Conservation (phyloP, 768 basidiomycete species). For the Rhodotorula kratochvilovae region DNA sequence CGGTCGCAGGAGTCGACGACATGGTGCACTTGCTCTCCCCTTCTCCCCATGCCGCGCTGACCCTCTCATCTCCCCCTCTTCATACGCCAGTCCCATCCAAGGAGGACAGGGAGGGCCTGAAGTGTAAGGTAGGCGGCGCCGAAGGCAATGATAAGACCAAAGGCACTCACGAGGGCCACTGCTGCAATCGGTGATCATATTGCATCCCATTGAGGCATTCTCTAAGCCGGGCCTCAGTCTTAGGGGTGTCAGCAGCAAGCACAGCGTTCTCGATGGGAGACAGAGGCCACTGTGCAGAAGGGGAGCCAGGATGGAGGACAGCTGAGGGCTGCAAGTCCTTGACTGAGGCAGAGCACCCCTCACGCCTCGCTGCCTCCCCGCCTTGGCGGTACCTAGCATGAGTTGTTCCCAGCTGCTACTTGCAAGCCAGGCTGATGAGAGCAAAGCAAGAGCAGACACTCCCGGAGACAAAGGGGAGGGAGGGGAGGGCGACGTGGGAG, state of each 20-base stretch:
- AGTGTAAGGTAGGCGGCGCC: constrained; percentile 58
- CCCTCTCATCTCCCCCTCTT: constrained; percentile 12
- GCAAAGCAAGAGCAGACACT: too few relatives aligned
- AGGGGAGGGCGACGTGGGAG: too few relatives aligned
- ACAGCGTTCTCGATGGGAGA: too few relatives aligned
- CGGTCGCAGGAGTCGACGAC: constrained; percentile 91
- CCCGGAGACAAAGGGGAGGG: too few relatives aligned
- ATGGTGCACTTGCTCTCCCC: constrained; percentile 42
- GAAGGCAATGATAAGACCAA: constrained; percentile 59
- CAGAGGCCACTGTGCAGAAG: too few relatives aligned
- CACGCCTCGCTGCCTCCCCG: too few relatives aligned
- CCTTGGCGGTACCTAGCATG: too few relatives aligned
- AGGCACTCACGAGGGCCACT: constrained; percentile 56
- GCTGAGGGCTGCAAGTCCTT: too few relatives aligned
- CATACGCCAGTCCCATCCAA: constrained; percentile 41
- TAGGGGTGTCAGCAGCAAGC: constrained; percentile 73
- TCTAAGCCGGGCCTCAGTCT: constrained; percentile 86
- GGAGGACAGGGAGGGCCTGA: constrained; percentile 61
- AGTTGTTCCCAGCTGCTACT: too few relatives aligned
- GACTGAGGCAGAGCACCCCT: too few relatives aligned
- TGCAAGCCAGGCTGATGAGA: too few relatives aligned
- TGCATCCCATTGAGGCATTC: constrained; percentile 74
- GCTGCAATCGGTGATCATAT: constrained; percentile 65
- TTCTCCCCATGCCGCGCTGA: not conserved
- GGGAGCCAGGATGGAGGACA: too few relatives aligned